Percentiles rank a stretch among this genome's conserved stretches.
Conservation (phyloP, 345 rosid genomes). For the Populus deltoides region DNA sequence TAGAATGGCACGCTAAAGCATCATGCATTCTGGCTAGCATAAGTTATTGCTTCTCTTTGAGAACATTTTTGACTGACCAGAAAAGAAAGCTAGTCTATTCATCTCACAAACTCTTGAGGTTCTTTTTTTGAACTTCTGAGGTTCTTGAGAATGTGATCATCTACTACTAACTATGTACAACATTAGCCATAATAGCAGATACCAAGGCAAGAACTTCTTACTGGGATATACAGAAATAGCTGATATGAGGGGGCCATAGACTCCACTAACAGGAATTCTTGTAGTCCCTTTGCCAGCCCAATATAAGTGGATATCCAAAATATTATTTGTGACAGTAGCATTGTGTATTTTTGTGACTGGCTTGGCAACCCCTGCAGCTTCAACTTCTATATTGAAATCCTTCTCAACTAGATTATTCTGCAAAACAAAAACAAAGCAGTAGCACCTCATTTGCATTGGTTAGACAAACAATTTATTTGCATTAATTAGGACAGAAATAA, state of each 20-base stretch:
- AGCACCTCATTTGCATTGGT: not conserved
- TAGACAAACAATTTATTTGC: not conserved
- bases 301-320: slow-evolving; percentile 8
- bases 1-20: not conserved
- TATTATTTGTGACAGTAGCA: not conserved
- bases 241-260: slow-evolving; percentile 13
- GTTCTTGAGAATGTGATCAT: not conserved
- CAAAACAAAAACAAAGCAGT: not conserved
- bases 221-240: slow-evolving; percentile 12
- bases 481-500: not conserved
- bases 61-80: not conserved
- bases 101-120: not conserved
- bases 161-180: not conserved
- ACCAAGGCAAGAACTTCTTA: not conserved
- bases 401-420: slow-evolving; percentile 1
- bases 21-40: not conserved
- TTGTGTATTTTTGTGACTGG: not conserved
- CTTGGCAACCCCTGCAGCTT: not conserved
- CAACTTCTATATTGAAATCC: slow-evolving; percentile 8
- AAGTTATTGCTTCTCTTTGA: not conserved
- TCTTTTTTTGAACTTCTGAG: not conserved
- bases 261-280: slow-evolving; percentile 10
- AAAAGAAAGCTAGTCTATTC: not conserved
- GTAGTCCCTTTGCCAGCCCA: slow-evolving; percentile 19
- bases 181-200: not conserved